These are phyloP conservation scores for Sordariomycetes sp. DNA, from an alignment of 2,329 filamentous ascomycete species.

Conservation along the genomic window DNA sequence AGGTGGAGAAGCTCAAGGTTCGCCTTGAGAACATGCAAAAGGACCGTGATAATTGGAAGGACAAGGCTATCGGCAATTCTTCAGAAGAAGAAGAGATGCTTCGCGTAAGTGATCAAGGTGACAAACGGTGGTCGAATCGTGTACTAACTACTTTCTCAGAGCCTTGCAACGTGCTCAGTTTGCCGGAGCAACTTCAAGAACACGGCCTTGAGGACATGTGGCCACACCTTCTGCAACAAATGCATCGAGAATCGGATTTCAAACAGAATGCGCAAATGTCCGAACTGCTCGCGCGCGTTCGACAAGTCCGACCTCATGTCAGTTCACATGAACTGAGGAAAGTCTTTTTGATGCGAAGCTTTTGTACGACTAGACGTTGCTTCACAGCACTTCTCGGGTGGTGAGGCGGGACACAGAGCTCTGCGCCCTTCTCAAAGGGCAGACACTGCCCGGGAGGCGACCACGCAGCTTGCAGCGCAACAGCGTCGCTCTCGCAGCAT, in stretches of 20 bases:
- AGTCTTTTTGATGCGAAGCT: neutral
- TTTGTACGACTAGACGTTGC: too few relatives aligned
- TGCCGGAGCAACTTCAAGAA: slow-evolving; percentile 93
- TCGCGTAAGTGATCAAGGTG: slow-evolving; percentile 53
- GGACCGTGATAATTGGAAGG: slow-evolving; percentile 78
- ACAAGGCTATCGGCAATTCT: slow-evolving; percentile 70
- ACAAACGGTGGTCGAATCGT: neutral
- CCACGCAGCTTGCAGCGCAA: too few relatives aligned
- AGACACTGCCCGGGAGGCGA: too few relatives aligned
- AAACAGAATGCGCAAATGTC: slow-evolving; percentile 90
- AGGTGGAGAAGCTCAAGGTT: slow-evolving; percentile 71
- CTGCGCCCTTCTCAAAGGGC: too few relatives aligned
- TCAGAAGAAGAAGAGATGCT: slow-evolving; percentile 79
- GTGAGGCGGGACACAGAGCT: too few relatives aligned
- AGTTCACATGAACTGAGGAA: slow-evolving; percentile 36
- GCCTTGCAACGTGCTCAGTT: slow-evolving; percentile 65
- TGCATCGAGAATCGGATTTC: slow-evolving; percentile 85
- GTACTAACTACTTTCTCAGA: slow-evolving; percentile 18
- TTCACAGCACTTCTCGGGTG: too few relatives aligned
- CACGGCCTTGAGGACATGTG: slow-evolving; percentile 85
- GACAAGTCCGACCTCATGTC: slow-evolving; percentile 85
- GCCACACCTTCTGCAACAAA: slow-evolving; percentile 84
- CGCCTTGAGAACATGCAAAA: slow-evolving; percentile 72
- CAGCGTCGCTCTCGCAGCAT: too few relatives aligned
- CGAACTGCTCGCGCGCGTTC: slow-evolving; percentile 86